Base-by-base conservation (phyloP, 31 red algal species). In the Odonthalia washingtoniensis region DNA sequence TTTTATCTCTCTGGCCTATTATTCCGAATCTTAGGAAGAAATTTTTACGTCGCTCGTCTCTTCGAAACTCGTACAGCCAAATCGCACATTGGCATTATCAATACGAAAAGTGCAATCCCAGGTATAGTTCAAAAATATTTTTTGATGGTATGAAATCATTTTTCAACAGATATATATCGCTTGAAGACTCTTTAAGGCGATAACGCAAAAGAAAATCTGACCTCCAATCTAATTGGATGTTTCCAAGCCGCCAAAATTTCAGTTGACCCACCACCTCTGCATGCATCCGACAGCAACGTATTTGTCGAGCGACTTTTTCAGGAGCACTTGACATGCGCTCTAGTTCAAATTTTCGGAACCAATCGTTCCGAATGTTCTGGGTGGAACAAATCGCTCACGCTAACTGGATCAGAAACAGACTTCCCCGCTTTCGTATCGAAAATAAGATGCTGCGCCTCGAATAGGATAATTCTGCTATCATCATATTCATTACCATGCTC, bases 271-370 rank as follows among this genome's bases (percentile, higher is more conserved):
- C 32, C 67, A 14, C 67, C 67, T 77, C 74, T 49, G 14, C 16
- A 87, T 17, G 70, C 84, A 4, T 78, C 84, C 38, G 72, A 87
- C 65, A 76, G 46, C 27, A 87, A 87, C 62, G 73, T 30, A 67
- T 40, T 72, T 53, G 74, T 69, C 2, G 86, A 89, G 46, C 49
- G 76, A 3, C 62, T 89, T 36, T 70, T 89, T 36, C 75, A 89
- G 36, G 76, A 89, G 43, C 86, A 89, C 61, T 81, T 75, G 64
- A 81, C 37, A 14, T 35, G 86, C 28, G 64, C 86, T 36, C 14
- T 75, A 3, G 86, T 81, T 3, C 75, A 81, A 27, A 0, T 87
- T 0, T 67, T 68, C 31, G 84, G 73, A 32, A 87, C 38, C 17
- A 63, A 77, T 9, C 69, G 77, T 4, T 74, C 84, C 5, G 66